phyloP scores from a whole-genome alignment of 169 alveolate species.

The Plasmodium falciparum region DNA sequence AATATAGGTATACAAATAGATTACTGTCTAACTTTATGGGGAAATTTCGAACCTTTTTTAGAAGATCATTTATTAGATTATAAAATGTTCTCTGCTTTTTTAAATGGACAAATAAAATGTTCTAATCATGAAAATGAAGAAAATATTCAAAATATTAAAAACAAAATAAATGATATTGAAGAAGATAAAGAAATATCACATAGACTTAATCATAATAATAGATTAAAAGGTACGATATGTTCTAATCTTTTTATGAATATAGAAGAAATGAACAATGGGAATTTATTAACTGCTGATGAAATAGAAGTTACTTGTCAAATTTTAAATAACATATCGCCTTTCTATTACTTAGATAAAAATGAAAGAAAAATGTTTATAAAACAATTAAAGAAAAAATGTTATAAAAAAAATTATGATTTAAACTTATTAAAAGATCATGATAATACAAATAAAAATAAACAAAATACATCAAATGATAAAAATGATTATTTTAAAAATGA shows the following conservation, averaged over 20 bases:
- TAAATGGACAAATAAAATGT: conserved; percentile 49
- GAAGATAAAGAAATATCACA: conserved; percentile 14
- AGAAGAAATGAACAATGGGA: conserved; percentile 11
- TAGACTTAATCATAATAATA: not conserved
- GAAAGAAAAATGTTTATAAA: conserved; percentile 53
- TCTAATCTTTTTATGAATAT: conserved; percentile 9
- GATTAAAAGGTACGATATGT: conserved; percentile 54
- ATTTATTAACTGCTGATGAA: conserved; percentile 55
- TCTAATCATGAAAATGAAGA: conserved; percentile 21
- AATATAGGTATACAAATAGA: conserved; percentile 66
- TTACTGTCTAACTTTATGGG: conserved; percentile 49
- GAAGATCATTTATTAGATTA: conserved; percentile 52
- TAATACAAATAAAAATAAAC: not conserved
- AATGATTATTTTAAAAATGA: conserved; percentile 5
- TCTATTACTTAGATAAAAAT: conserved; percentile 52
- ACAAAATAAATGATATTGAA: conserved; percentile 4
- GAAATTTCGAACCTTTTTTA: conserved; percentile 41
- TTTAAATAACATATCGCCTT: conserved; percentile 20
- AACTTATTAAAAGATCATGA: conserved; percentile 3
- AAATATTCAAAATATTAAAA: conserved; percentile 15
- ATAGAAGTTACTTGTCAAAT: conserved; percentile 39
- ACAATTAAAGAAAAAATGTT: conserved; percentile 42
- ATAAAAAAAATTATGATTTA: conserved; percentile 26
- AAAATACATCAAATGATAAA: not conserved
- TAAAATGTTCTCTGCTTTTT: conserved; percentile 45